Percentiles rank a stretch among this genome's conserved stretches.
These are phyloP conservation scores for Toxicodendron radicans DNA, from an alignment of 345 rosid genomes.

Conservation along the genomic window DNA sequence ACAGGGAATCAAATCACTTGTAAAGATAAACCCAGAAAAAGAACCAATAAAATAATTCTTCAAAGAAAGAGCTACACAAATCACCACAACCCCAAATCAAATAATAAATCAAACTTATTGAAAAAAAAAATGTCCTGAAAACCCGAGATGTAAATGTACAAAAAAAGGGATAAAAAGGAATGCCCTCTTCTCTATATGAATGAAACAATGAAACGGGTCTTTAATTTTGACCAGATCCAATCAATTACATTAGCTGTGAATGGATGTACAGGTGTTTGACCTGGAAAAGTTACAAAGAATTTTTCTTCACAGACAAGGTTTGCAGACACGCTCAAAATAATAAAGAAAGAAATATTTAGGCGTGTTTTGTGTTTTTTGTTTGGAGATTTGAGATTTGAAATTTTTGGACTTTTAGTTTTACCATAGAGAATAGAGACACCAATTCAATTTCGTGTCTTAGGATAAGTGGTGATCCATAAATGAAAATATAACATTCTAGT, in stretches of 20 bases:
- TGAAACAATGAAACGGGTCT: slow-evolving; percentile 15
- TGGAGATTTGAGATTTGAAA: not conserved
- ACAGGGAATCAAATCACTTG: slow-evolving; percentile 18
- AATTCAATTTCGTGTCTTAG: not conserved
- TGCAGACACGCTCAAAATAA: slow-evolving; percentile 19
- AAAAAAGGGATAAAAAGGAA: not conserved
- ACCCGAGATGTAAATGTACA: not conserved
- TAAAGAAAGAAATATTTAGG: not conserved
- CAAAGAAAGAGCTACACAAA: not conserved
- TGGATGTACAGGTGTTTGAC: slow-evolving; percentile 27
- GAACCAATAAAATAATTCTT: not conserved
- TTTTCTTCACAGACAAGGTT: slow-evolving; percentile 15
- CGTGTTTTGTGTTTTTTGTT: not conserved
- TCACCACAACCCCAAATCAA: slow-evolving; percentile 11
- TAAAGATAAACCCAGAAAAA: not conserved
- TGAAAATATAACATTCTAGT: not conserved
- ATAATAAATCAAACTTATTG: not conserved
- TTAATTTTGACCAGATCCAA: slow-evolving; percentile 34
- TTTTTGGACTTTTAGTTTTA: not conserved
- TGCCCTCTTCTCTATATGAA: not conserved
- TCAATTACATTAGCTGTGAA: slow-evolving; percentile 17
- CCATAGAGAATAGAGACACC: not conserved
- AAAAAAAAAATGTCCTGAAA: not conserved
- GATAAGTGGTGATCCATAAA: not conserved
- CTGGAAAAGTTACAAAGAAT: slow-evolving; percentile 9